phyloP scores from a whole-genome alignment of 1,284 basidiomycete species.

The Boletus mariae region DNA sequence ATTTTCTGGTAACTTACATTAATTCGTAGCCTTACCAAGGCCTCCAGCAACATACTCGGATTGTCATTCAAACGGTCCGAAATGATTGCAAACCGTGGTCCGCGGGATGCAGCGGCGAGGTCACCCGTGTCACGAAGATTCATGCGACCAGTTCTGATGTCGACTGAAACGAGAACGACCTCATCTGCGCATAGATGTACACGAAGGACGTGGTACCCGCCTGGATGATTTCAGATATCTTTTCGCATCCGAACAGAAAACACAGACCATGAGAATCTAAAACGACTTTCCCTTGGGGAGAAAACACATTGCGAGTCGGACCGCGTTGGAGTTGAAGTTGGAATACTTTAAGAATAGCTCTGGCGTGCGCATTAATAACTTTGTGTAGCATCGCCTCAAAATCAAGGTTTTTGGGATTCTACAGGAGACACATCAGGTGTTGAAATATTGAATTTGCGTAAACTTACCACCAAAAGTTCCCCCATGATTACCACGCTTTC shows the following conservation, averaged over 20 bases:
- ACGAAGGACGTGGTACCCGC: constrained; percentile 52
- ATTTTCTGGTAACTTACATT: constrained; percentile 39
- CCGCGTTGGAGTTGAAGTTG: constrained; percentile 50
- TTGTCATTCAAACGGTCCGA: constrained; percentile 62
- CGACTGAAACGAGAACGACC: constrained; percentile 65
- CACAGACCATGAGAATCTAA: constrained; percentile 51
- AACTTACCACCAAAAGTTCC: constrained; percentile 47
- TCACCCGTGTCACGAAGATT: constrained; percentile 72
- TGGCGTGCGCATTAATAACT: constrained; percentile 59
- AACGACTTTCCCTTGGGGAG: constrained; percentile 52
- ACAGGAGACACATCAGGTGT: constrained; percentile 3
- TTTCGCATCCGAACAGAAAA: neutral
- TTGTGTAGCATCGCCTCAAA: constrained; percentile 60
- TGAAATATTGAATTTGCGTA: neutral
- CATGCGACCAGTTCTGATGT: constrained; percentile 67
- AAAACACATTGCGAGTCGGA: constrained; percentile 52
- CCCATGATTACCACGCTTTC: constrained; percentile 39
- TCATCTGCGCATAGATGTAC: constrained; percentile 71
- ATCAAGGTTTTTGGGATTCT: constrained; percentile 68
- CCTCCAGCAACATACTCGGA: constrained; percentile 51
- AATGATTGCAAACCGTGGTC: constrained; percentile 52
- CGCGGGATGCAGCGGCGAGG: constrained; percentile 67
- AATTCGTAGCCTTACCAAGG: constrained; percentile 52
- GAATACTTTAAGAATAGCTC: constrained; percentile 54
- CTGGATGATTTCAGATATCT: constrained; percentile 24